Evolutionary conservation across 2,329 filamentous ascomycete genomes (phyloP).

Genomic region (Calonectria fujianensis): DNA sequence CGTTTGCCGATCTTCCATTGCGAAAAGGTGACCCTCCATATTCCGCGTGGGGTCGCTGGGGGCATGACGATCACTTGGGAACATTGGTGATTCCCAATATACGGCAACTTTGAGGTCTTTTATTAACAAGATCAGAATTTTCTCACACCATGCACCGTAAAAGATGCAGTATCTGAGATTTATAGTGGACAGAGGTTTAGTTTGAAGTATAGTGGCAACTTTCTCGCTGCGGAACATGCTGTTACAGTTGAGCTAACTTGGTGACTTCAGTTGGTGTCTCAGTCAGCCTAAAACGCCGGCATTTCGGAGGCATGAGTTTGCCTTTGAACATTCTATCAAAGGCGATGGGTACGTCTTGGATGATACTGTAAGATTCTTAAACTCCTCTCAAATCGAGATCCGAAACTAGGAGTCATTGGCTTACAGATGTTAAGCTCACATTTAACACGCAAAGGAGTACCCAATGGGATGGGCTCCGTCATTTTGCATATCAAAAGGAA

Average conservation of each 20-base stretch:
- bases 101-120: no score
- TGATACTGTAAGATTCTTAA: slow-evolving; percentile 11
- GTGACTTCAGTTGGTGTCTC: slow-evolving; percentile 23
- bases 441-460: slow-evolving; percentile 39
- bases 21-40: slow-evolving; percentile 31
- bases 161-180: slow-evolving; percentile 30
- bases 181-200: slow-evolving; percentile 24
- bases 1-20: slow-evolving; percentile 27
- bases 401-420: not conserved
- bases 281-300: slow-evolving; percentile 32
- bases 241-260: not conserved
- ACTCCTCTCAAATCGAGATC: not conserved
- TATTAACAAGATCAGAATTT: slow-evolving; percentile 20
- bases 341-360: slow-evolving; percentile 30
- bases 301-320: slow-evolving; percentile 33
- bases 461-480: slow-evolving; percentile 35
- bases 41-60: slow-evolving; percentile 36
- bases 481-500: slow-evolving; percentile 40
- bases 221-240: not conserved
- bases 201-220: slow-evolving; percentile 17
- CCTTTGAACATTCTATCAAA: slow-evolving; percentile 21
- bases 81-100: slow-evolving; percentile 16
- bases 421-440: slow-evolving; percentile 10
- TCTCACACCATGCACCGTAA: slow-evolving; percentile 13
- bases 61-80: slow-evolving; percentile 32